Evolutionary conservation across 306 rosid species (phyloP), one percentile per base, ranked within the genome.

Genomic region (Trifolium dubium): DNA sequence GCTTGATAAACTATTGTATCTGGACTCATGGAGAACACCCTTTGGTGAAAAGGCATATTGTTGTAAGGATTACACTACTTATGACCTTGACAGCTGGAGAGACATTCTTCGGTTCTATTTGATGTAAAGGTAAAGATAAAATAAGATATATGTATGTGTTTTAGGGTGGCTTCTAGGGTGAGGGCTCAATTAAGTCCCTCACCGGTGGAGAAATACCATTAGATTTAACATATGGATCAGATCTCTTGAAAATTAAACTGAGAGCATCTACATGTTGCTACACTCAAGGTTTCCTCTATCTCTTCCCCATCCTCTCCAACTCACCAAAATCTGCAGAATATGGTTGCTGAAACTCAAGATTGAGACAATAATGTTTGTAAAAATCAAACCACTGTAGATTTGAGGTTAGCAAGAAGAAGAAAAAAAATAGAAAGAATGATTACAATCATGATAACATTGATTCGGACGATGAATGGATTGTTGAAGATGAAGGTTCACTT

Each of bases 1-100:
- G 63, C 15, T 56, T 23, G 63, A 56, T 56, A 28, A 56, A 56
- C 35, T 56, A 28, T 23, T 56, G 63, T 56, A 56, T 56, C 9
- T 8, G 4, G 15, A 56, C 8, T 53, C 34, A 23, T 56, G 8
- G 15, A 23, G 15, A 4, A 11, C 35, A 10, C 35, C 63, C 63
- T 56, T 56, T 10, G 35, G 32, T 56, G 35, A 56, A 56, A 56
- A 56, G 59, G 59, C 30, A 18, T 8, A 8, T 8, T 10, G 2
- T 17, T 3, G 59, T 18, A 8, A 51, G 28, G 12, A 51, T 51
- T 51, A 51, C 59, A 51, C 30, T 51, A 51, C 10, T 51, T 51
- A 51, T 17, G 59, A 51, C 28, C 59, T 51, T 51, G 59, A 51
- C 59, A 51, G 59, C 28, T 17, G 59, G 59, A 51, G 17, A 50